Base-by-base conservation (phyloP, 768 basidiomycete species). In the Macrocybe gigantea region DNA sequence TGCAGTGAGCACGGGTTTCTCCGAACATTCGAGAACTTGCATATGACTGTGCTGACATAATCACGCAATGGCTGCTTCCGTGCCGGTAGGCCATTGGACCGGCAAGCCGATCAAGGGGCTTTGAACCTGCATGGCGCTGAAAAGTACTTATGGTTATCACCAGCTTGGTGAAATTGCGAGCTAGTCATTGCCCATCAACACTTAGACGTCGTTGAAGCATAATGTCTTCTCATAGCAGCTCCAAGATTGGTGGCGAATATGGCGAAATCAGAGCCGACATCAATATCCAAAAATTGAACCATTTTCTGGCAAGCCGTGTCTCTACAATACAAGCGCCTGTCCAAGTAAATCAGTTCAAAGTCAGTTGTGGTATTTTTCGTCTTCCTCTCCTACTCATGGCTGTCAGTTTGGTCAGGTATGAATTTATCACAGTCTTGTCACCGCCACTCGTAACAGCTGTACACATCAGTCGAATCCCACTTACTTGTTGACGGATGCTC, bases 341-440 rank as follows among this genome's bases (percentile, higher is more conserved):
- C 12, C 67, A 71, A 13, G 80, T 96, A 32, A 88, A 93, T 72
- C 95, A 98, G 66, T 98, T 98, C 76, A 90, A 90, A 69, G 90
- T 90, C 65, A 45, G 79, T 63, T 33, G 6, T 33, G 8, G 40
- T 29, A 22, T 37, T 33, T 7, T 14, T 38, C 22, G 33, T 38
- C 13, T 29, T 11, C 33, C 14, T 5, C 13, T 33, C 11, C 14
- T 55, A 31, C 50, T 48, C 34, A 43, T 29, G 39, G 15, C 9
- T 11, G 45, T 10, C 45, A 93, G 90, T 93, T 88, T 66, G 92
- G 90, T 39, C 92, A 93, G 81, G 92, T 91, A 64, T 59, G 72
- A 49, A 38, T 43, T 13, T 29, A 33, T 34, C 29, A 30, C 37
- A 4, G 48, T 2, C 4, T 5, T n/a, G 7, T 31, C 33, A 39